These are phyloP conservation scores for Sambucus nigra DNA, from an alignment of 129 eudicot species.

Conservation along the genomic window DNA sequence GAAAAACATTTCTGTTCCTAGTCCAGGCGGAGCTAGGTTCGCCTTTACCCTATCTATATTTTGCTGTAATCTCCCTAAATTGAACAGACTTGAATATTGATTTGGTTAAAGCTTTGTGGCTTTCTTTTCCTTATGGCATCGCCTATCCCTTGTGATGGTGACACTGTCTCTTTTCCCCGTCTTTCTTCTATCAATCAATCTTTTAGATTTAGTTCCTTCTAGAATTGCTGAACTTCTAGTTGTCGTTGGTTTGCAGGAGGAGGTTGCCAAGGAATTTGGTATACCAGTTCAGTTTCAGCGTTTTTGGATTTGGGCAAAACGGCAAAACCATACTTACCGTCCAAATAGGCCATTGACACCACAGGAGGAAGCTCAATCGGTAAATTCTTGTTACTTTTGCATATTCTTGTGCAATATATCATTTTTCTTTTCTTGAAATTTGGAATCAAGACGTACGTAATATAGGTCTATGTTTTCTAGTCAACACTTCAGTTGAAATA, in stretches of 20 bases:
- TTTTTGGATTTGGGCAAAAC: conserved; percentile 95
- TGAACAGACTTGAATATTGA: no score
- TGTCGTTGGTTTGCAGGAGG: conserved; percentile 54
- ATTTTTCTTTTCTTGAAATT: neutral
- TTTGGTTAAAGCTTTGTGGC: no score
- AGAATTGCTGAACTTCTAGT: neutral
- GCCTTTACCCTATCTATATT: no score
- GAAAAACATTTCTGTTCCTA: no score
- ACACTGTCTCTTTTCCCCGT: no score
- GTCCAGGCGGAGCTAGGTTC: no score
- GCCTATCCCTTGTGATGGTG: no score
- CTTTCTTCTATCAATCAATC: no score
- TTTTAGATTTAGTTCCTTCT: conserved; percentile 4
- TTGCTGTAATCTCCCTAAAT: no score
- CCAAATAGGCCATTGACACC: conserved; percentile 90
- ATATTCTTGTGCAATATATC: neutral
- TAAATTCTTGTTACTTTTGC: conserved; percentile 14
- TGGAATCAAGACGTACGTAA: neutral
- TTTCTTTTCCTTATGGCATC: no score
- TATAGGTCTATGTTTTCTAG: neutral
- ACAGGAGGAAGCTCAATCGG: conserved; percentile 79
- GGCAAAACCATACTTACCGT: conserved; percentile 94
- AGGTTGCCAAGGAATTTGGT: conserved; percentile 93
- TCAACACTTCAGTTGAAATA: neutral
- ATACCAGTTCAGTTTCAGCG: conserved; percentile 86